Percentiles rank a stretch among this genome's conserved stretches.
These are phyloP conservation scores for Venturia pyrina DNA, from an alignment of 2,329 filamentous ascomycete species.

Conservation along the genomic window DNA sequence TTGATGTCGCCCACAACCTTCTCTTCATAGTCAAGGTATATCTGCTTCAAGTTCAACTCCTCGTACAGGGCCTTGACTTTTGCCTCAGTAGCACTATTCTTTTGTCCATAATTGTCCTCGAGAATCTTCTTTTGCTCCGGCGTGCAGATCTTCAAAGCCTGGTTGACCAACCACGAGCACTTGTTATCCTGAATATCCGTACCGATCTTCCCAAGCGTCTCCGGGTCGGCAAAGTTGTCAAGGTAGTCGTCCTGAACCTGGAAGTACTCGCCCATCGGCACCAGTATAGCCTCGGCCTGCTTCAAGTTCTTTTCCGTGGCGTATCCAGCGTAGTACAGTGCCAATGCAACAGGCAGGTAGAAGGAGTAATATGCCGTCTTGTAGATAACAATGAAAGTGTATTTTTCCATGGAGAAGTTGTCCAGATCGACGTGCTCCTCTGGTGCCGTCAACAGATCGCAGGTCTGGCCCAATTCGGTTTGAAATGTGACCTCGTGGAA, in stretches of 20 bases:
- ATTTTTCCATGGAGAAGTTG: slow-evolving; percentile 94
- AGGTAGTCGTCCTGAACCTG: slow-evolving; percentile 98
- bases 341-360: slow-evolving; percentile 90
- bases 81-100: slow-evolving; percentile 73
- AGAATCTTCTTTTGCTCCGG: slow-evolving; percentile 81
- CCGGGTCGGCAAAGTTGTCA: slow-evolving; percentile 89
- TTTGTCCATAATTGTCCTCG: slow-evolving; percentile 88
- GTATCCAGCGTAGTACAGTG: slow-evolving; percentile 73
- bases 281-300: slow-evolving; percentile 81
- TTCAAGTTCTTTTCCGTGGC: slow-evolving; percentile 84
- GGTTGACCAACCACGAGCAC: slow-evolving; percentile 97
- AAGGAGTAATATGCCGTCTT: slow-evolving; percentile 99
- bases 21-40: slow-evolving; percentile 86
- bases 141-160: slow-evolving; percentile 70
- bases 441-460: slow-evolving; percentile 89
- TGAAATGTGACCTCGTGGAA: slow-evolving; percentile 93
- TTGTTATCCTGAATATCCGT: slow-evolving; percentile 99
- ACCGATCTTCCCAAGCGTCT: slow-evolving; percentile 94
- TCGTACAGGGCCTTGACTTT: slow-evolving; percentile 82
- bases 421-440: slow-evolving; percentile 86
- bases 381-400: slow-evolving; percentile 97
- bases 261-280: slow-evolving; percentile 98
- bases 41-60: slow-evolving; percentile 72
- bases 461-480: slow-evolving; percentile 90
- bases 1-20: slow-evolving; percentile 69